Conservation (phyloP, 176 grass and related monocot species). For the Ensete ventricosum region DNA sequence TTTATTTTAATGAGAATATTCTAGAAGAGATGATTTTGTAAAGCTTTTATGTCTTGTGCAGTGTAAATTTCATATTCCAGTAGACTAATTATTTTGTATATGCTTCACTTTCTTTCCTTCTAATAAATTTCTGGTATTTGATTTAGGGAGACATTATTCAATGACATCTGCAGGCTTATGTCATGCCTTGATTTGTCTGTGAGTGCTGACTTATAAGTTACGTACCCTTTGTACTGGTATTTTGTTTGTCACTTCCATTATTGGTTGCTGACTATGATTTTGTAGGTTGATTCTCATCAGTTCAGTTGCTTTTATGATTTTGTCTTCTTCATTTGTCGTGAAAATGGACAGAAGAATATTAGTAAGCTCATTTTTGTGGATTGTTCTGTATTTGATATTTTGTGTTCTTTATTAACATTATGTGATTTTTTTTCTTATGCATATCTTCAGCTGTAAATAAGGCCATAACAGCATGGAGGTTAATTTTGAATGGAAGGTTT, state of each 20-base stretch:
- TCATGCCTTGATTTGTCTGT: slow-evolving; percentile 55
- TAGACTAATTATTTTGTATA: slow-evolving; percentile 5
- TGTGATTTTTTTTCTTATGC: slow-evolving; percentile 2
- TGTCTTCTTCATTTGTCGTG: slow-evolving; percentile 89
- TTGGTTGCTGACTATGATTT: slow-evolving; percentile 11
- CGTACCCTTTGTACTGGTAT: slow-evolving; percentile 14
- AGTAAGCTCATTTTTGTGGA: slow-evolving; percentile 42
- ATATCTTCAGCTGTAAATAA: slow-evolving; percentile 55
- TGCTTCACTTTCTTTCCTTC: slow-evolving; percentile 14
- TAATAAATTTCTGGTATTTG: slow-evolving; percentile 25
- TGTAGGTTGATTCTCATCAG: slow-evolving; percentile 53
- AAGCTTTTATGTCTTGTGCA: background rate
- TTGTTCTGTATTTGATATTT: slow-evolving; percentile 9
- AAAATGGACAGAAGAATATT: slow-evolving; percentile 89
- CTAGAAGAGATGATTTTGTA: no score
- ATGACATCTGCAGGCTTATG: slow-evolving; percentile 65
- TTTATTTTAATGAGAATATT: no score
- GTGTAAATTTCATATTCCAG: slow-evolving; percentile 10
- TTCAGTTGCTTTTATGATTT: slow-evolving; percentile 88
- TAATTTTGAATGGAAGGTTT: slow-evolving; percentile 81
- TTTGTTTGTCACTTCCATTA: slow-evolving; percentile 5
- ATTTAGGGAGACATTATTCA: slow-evolving; percentile 51
- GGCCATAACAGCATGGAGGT: slow-evolving; percentile 74
- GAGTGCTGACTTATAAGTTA: slow-evolving; percentile 15
- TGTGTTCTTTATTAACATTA: slow-evolving; percentile 10